phyloP scores from a whole-genome alignment of 441 rosid genomes.

The Daphne laureola region DNA sequence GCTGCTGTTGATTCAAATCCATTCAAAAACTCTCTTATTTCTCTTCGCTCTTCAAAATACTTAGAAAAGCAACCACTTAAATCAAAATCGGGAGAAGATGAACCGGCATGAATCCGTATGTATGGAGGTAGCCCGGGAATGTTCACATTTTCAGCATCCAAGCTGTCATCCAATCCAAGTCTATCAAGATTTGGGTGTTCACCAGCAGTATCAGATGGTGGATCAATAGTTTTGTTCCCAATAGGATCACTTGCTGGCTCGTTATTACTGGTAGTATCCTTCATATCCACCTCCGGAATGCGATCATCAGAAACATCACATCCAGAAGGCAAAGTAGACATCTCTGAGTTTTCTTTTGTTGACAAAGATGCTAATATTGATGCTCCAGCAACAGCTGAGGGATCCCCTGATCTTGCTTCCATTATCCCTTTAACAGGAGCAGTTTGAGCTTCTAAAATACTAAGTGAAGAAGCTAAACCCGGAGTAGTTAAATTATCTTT shows the following conservation, averaged over 20 bases:
- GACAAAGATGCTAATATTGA: conserved; percentile 92
- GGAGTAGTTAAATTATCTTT: conserved; percentile 59
- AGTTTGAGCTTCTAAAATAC: conserved; percentile 71
- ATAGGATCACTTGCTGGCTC: conserved; percentile 47
- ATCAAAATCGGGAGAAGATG: conserved; percentile 52
- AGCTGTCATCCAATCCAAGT: conserved; percentile 44
- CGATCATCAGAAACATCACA: conserved; percentile 43
- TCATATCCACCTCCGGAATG: conserved; percentile 60
- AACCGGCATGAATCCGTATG: conserved; percentile 52
- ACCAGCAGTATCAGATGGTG: conserved; percentile 43
- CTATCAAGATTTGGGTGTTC: conserved; percentile 46
- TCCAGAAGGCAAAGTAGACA: conserved; percentile 45
- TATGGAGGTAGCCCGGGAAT: conserved; percentile 34
- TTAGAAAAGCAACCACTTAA: conserved; percentile 47
- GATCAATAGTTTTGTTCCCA: conserved; percentile 43
- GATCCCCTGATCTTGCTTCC: conserved; percentile 78
- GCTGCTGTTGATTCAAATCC: conserved; percentile 41
- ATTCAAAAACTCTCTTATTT: conserved; percentile 44
- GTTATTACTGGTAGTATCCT: conserved; percentile 47
- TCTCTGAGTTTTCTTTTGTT: conserved; percentile 53
- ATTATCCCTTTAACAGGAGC: conserved; percentile 59
- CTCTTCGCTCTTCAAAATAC: conserved; percentile 54
- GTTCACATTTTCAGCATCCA: conserved; percentile 49
- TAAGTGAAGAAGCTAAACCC: conserved; percentile 49
- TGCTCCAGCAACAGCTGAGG: conserved; percentile 84